A percentile compares a stretch with the other conserved stretches of the same genome.
Conservation (phyloP, 306 rosid genomes). For the Rosa rugosa region DNA sequence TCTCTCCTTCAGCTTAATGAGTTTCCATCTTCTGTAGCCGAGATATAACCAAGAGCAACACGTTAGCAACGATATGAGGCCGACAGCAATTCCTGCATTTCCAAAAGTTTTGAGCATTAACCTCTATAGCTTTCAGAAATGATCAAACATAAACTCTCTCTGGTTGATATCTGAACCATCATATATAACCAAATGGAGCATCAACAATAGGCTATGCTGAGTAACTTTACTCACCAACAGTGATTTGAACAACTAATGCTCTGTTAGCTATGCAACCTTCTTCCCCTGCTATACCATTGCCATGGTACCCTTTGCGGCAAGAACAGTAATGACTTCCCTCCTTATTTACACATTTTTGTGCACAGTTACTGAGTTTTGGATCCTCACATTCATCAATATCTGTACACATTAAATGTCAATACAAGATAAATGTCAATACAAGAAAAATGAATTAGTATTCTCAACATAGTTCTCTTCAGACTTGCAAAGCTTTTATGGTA, state of each 20-base stretch:
- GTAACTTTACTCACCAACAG: background rate
- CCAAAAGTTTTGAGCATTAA: background rate
- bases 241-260: background rate
- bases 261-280: conserved; percentile 4
- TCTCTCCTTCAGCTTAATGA: conserved; percentile 25
- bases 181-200: background rate
- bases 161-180: background rate
- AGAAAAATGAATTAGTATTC: background rate
- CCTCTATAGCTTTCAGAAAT: background rate
- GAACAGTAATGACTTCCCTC: conserved; percentile 5
- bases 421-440: background rate
- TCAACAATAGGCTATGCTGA: background rate
- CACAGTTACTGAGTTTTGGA: background rate
- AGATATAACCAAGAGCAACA: conserved; percentile 31
- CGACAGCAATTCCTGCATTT: conserved; percentile 22
- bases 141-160: background rate
- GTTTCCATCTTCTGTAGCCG: conserved; percentile 31
- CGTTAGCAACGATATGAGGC: conserved; percentile 13
- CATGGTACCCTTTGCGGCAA: conserved; percentile 14
- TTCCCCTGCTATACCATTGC: conserved; percentile 12
- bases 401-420: background rate
- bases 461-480: background rate
- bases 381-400: conserved; percentile 21
- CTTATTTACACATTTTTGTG: conserved; percentile 4
- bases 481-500: background rate